These are phyloP conservation scores for Chalaropsis thielavioides DNA, from an alignment of 2,329 filamentous ascomycete species.

Conservation along the genomic window DNA sequence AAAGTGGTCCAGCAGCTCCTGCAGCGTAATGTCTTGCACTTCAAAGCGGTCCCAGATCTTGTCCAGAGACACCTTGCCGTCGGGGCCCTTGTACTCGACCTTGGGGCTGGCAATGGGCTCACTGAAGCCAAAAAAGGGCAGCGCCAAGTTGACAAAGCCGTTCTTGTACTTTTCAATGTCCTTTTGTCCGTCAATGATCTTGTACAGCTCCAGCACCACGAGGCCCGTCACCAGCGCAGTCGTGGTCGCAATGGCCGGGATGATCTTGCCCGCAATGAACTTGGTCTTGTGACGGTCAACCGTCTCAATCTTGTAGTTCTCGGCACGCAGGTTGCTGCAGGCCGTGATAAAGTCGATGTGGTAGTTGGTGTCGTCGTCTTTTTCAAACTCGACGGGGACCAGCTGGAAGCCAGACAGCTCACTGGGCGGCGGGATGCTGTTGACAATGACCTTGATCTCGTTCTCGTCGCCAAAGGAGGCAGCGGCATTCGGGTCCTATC, in stretches of 20 bases:
- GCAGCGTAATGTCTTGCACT: constrained; percentile 68
- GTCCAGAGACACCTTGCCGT: constrained; percentile 72
- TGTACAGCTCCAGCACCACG: constrained; percentile 86
- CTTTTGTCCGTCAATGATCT: constrained; percentile 90
- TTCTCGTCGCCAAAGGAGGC: constrained; percentile 51
- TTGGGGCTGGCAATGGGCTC: constrained; percentile 92
- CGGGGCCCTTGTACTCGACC: constrained; percentile 68
- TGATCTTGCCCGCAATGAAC: constrained; percentile 99
- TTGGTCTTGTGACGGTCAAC: constrained; percentile 97
- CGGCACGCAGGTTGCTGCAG: constrained; percentile 86
- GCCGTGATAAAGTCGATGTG: constrained; percentile 99
- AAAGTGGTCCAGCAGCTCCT: constrained; percentile 72
- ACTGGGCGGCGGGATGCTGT: constrained; percentile 62
- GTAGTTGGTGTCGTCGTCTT: constrained; percentile 94
- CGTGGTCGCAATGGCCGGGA: constrained; percentile 93
- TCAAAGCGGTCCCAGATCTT: constrained; percentile 98
- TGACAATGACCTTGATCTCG: constrained; percentile 59
- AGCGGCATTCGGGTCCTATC: constrained; percentile 63
- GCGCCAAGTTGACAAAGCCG: constrained; percentile 87
- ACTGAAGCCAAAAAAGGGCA: constrained; percentile 97
- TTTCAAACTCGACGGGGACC: constrained; percentile 89
- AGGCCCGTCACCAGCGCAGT: constrained; percentile 91
- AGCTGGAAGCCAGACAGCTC: constrained; percentile 78
- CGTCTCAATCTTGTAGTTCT: constrained; percentile 92
- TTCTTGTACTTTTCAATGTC: constrained; percentile 99